These are phyloP conservation scores for Miscanthus lutarioriparius DNA, from an alignment of 176 grass and related monocot species.

Conservation along the genomic window DNA sequence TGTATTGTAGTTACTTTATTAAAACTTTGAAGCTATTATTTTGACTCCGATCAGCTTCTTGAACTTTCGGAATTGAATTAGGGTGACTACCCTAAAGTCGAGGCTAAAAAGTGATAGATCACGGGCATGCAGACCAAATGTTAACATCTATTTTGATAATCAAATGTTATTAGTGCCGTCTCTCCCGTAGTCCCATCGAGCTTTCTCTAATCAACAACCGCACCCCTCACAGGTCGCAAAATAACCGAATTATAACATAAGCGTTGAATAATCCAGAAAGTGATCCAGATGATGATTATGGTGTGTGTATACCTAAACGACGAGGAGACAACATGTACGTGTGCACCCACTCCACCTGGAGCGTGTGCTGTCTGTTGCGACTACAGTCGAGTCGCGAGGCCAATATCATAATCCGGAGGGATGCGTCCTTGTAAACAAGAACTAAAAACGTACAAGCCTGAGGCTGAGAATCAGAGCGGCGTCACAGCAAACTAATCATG, in stretches of 20 bases:
- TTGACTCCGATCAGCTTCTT: not conserved
- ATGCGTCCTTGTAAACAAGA: not conserved
- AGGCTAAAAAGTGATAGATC: not conserved
- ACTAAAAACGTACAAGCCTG: not conserved
- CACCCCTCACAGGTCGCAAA: not conserved
- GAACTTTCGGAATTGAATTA: not conserved
- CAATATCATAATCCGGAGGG: slow-evolving; percentile 6
- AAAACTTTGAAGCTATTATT: no score
- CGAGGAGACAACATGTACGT: slow-evolving; percentile 30
- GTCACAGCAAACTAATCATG: slow-evolving; percentile 11
- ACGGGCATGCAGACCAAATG: not conserved
- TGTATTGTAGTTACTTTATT: no score
- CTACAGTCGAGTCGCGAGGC: not conserved
- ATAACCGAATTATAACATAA: not conserved
- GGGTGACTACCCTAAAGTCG: not conserved
- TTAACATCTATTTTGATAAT: not conserved
- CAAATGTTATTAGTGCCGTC: not conserved
- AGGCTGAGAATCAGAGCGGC: slow-evolving; percentile 29
- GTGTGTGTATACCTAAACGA: slow-evolving; percentile 21
- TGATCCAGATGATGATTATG: not conserved
- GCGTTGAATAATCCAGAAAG: not conserved
- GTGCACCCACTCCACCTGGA: slow-evolving; percentile 40
- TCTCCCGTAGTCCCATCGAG: not conserved
- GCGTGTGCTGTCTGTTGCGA: slow-evolving; percentile 25
- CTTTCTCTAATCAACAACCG: not conserved